Percentiles rank a stretch among this genome's conserved stretches.
These are phyloP conservation scores for Beauveria brongniartii DNA, from an alignment of 2,329 filamentous ascomycete species.

Conservation along the genomic window DNA sequence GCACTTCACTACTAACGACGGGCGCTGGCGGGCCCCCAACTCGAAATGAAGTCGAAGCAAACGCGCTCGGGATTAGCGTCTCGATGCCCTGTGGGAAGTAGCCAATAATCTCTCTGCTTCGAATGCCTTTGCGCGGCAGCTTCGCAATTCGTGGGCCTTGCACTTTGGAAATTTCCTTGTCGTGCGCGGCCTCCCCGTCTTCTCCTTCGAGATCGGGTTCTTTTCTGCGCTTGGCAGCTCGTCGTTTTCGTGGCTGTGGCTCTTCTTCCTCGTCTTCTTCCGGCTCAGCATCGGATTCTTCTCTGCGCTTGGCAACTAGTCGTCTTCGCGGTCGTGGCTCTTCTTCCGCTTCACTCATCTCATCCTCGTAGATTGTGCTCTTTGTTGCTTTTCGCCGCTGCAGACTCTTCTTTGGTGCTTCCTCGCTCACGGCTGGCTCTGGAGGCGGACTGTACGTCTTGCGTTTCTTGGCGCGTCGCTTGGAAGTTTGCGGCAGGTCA, in stretches of 20 bases:
- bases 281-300: slow-evolving; percentile 3
- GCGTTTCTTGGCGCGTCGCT: not conserved
- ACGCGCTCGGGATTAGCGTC: slow-evolving; percentile 13
- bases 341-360: not conserved
- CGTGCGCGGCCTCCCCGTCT: not conserved
- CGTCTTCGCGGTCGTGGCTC: not conserved
- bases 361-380: not conserved
- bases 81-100: slow-evolving; percentile 20
- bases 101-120: slow-evolving; percentile 40
- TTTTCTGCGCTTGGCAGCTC: not conserved
- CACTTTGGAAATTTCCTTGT: not conserved
- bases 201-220: slow-evolving; percentile 2
- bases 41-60: slow-evolving; percentile 14
- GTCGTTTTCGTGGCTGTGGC: not conserved
- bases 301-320: not conserved
- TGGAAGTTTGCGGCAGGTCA: not conserved
- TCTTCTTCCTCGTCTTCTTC: not conserved
- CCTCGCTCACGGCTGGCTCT: not conserved
- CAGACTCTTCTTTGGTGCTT: not conserved
- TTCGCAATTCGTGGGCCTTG: slow-evolving; percentile 29
- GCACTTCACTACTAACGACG: not conserved
- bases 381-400: not conserved
- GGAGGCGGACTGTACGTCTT: not conserved
- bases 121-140: slow-evolving; percentile 34
- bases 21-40: slow-evolving; percentile 1